A percentile compares a stretch with the other conserved stretches of the same genome.
Evolutionary conservation across 2,329 filamentous ascomycete species (phyloP).

Genomic region (Ophiostoma piceae): DNA sequence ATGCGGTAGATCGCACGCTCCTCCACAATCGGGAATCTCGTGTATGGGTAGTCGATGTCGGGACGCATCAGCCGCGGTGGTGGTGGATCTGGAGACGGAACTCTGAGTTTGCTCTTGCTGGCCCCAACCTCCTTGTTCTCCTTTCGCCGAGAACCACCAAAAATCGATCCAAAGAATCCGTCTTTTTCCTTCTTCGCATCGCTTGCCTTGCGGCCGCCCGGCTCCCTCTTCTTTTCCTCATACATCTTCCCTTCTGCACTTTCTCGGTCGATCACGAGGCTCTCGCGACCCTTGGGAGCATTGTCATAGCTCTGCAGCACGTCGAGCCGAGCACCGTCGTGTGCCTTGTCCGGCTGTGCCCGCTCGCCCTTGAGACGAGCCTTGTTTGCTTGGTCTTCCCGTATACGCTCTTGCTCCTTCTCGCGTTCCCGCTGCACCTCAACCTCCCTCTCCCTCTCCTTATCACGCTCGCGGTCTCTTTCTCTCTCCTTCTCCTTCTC

Average conservation of each 20-base stretch:
- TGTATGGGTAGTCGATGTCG: conserved; percentile 95
- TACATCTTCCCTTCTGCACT: conserved; percentile 65
- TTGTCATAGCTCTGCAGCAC: conserved; percentile 80
- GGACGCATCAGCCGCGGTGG: conserved; percentile 66
- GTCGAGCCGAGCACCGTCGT: conserved; percentile 79
- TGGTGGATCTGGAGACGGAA: conserved; percentile 71
- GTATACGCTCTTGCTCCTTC: conserved; percentile 39
- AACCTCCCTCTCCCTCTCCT: conserved; percentile 61
- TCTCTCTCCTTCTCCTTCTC: conserved; percentile 63
- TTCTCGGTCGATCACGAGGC: conserved; percentile 75
- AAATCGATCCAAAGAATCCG: conserved; percentile 87
- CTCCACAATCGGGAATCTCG: conserved; percentile 87
- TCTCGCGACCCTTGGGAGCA: conserved; percentile 66
- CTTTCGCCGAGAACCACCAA: conserved; percentile 86
- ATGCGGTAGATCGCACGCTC: conserved; percentile 97
- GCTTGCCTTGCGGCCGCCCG: conserved; percentile 61
- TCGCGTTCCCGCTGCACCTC: conserved; percentile 64
- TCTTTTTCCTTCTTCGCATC: conserved; percentile 88
- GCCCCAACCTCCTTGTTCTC: conserved; percentile 66
- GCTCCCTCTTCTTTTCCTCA: conserved; percentile 75
- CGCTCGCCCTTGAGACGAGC: conserved; percentile 48
- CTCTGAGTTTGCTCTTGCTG: conserved; percentile 69
- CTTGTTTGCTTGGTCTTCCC: conserved; percentile 50
- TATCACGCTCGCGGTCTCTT: conserved; percentile 68
- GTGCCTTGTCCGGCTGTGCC: conserved; percentile 45